Percentiles rank a stretch among this genome's conserved stretches.
These are phyloP conservation scores for Paraconiothyrium brasiliense DNA, from an alignment of 2,329 filamentous ascomycete genomes.

Conservation along the genomic window DNA sequence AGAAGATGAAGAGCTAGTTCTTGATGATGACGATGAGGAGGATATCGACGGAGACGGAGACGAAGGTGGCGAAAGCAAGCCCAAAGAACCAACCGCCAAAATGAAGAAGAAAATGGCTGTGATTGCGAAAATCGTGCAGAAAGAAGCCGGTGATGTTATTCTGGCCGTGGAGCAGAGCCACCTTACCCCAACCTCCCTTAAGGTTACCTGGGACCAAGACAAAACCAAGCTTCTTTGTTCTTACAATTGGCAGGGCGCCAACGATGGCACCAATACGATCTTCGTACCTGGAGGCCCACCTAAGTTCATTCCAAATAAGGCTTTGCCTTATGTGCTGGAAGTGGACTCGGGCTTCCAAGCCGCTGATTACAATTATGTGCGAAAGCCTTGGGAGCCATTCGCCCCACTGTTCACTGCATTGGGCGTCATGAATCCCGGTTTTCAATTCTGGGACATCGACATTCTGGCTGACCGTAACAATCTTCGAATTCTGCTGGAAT, in stretches of 20 bases:
- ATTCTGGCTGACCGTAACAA: slow-evolving; percentile 43
- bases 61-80: slow-evolving; percentile 8
- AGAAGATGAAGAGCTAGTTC: slow-evolving; percentile 6
- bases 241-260: slow-evolving; percentile 40
- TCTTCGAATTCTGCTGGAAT: slow-evolving; percentile 37
- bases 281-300: slow-evolving; percentile 40
- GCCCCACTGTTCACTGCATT: slow-evolving; percentile 39
- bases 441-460: slow-evolving; percentile 33
- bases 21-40: slow-evolving; percentile 7
- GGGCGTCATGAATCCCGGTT: slow-evolving; percentile 32
- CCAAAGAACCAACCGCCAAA: slow-evolving; percentile 23
- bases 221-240: slow-evolving; percentile 36
- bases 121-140: slow-evolving; percentile 23
- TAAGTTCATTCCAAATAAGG: slow-evolving; percentile 27
- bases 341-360: slow-evolving; percentile 34
- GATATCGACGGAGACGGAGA: slow-evolving; percentile 7
- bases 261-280: slow-evolving; percentile 36
- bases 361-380: slow-evolving; percentile 40
- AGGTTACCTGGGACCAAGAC: slow-evolving; percentile 35
- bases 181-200: slow-evolving; percentile 21
- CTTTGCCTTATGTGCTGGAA: slow-evolving; percentile 29
- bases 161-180: slow-evolving; percentile 25
- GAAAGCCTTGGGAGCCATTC: slow-evolving; percentile 36
- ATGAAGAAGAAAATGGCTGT: slow-evolving; percentile 28
- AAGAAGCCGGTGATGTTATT: slow-evolving; percentile 29